Percentiles rank a stretch among this genome's conserved stretches.
Evolutionary conservation across 768 basidiomycete species (phyloP).

Genomic region (Trametes punicea): DNA sequence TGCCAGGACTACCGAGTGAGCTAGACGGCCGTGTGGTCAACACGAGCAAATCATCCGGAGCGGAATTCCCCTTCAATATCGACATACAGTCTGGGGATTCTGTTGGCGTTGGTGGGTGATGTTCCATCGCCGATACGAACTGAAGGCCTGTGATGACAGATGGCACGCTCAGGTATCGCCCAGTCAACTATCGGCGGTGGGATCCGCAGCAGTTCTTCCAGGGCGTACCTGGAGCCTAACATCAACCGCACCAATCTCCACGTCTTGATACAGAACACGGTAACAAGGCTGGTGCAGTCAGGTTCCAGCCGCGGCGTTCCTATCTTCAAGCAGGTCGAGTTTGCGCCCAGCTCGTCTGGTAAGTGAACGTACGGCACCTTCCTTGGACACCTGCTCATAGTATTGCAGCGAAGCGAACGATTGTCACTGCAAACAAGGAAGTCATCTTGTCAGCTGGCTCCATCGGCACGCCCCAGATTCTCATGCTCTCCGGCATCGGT

Average conservation of each 20-base stretch:
- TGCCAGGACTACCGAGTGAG: conserved; percentile 8
- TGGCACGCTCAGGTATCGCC: not conserved
- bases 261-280: conserved; percentile 8
- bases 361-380: not conserved
- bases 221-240: conserved; percentile 1
- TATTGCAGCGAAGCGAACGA: not conserved
- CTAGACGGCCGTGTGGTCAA: conserved; percentile 8
- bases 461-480: conserved; percentile 22
- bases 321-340: conserved; percentile 1
- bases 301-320: not conserved
- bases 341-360: conserved; percentile 7
- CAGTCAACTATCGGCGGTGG: not conserved
- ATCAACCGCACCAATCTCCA: conserved; percentile 4
- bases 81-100: conserved; percentile 26
- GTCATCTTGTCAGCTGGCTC: conserved; percentile 26
- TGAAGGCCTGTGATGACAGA: not conserved
- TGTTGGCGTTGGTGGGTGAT: conserved; percentile 26
- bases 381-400: not conserved
- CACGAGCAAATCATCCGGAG: conserved; percentile 10
- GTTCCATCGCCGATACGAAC: too few relatives aligned
- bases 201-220: not conserved
- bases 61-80: conserved; percentile 26
- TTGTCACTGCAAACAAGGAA: conserved; percentile 19
- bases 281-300: conserved; percentile 5
- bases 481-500: conserved; percentile 32